Evolutionary conservation across 148 eudicot genomes (phyloP), one percentile per base, ranked within the genome.

Genomic region (Cornus kousa): DNA sequence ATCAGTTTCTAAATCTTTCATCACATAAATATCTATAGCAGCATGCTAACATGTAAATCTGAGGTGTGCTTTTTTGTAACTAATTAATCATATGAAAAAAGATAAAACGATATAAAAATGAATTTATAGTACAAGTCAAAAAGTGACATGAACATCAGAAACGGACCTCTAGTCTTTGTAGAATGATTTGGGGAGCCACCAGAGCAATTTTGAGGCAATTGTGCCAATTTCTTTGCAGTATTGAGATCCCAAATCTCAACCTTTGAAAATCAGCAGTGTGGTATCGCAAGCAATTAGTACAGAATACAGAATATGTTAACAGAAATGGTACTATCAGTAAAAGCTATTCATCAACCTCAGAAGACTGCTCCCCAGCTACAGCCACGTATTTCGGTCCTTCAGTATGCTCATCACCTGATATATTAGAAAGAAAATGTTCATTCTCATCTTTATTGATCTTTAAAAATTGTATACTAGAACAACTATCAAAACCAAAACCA

Each of bases 201-300:
- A 81, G 84, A 75, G 55, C 77, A 74, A 48, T 62, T 81, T 81
- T 87, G 87, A 81, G 91, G 84, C 39, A 95, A 71, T 68, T 62
- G 85, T 40, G 74, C 79, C 76, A 93, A 86, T 82, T 86, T 90
- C 83, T 87, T 82, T 76, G 94, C 94, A 83, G 87, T 79, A 82
- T 87, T 86, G 64, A 91, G 90, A 87, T 95, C 98, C 97, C 98
- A 95, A 82, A 95, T 83, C 89, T 95, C 98, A 86, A 91, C 97
- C 97, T 93, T 81, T 69, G 78, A 80, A 83, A 24, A 71, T 78
- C 76, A 77, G 77, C 69, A 24, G 24, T 39, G 78, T 50, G 57
- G 48, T 68, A 60, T 71, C 19, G 22, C 76, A 74, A 57, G 80
- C 79, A 74, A 85, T 77, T 48, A 60, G 67, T 16, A 55, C 53